These are phyloP conservation scores for Pleurotus ostreatus DNA, from an alignment of 768 basidiomycete species.

Conservation along the genomic window DNA sequence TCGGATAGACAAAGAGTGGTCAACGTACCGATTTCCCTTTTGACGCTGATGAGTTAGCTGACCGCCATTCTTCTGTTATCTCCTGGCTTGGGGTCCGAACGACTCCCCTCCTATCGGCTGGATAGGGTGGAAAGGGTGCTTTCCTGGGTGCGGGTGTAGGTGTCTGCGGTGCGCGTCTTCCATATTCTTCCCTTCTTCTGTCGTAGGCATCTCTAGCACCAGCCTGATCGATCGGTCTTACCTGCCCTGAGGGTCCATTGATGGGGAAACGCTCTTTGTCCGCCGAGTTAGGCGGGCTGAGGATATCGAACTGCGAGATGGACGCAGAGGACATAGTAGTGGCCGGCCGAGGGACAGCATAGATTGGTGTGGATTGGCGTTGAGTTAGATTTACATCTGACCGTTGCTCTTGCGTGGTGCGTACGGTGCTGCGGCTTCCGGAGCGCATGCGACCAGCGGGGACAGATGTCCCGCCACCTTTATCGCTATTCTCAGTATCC, in stretches of 20 bases:
- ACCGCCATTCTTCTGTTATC: conserved; percentile 4
- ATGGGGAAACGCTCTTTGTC: neutral
- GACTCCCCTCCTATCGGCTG: neutral
- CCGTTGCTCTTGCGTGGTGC: neutral
- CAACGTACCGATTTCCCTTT: conserved; percentile 4
- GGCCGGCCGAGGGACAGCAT: neutral
- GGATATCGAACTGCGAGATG: conserved; percentile 6
- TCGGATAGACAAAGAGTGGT: neutral
- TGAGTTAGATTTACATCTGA: neutral
- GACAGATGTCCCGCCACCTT: neutral
- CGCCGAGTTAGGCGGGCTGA: neutral
- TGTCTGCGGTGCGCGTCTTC: neutral
- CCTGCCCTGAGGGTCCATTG: neutral
- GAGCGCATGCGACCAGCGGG: neutral
- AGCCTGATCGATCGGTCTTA: neutral
- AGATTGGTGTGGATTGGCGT: neutral
- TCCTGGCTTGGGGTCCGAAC: conserved; percentile 1
- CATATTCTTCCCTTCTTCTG: neutral
- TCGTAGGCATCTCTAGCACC: neutral
- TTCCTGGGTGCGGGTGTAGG: neutral
- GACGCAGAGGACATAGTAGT: neutral
- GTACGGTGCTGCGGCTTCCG: neutral
- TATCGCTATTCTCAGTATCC: neutral
- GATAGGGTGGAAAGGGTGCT: neutral
- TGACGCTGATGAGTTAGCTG: neutral